Evolutionary conservation across 257 asterid genomes (phyloP), one percentile per base, ranked within the genome.

Genomic region (Gynochthodes officinalis): DNA sequence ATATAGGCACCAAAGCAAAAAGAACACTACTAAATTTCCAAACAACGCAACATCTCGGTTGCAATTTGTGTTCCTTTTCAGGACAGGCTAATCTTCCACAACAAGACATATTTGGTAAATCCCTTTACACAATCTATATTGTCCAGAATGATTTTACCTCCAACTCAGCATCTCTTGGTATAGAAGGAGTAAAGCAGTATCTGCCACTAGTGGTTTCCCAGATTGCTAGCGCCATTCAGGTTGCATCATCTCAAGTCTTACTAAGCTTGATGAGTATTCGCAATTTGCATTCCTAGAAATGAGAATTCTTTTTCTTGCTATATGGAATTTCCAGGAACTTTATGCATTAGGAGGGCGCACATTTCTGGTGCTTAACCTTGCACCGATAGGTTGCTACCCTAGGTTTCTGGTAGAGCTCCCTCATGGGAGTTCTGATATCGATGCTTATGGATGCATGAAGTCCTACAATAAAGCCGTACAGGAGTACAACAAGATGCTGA

Each of bases 351-450:
- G 94, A 32, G 92, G 92, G 10, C 77, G 89, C 21, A 82, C 91
- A 8, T 80, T 89, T 70, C 70, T 86, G 74, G 91, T 89, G 15
- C 76, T 84, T 30, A 87, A 86, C 69, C 72, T 86, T 10, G 86
- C 82, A 19, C 93, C 96, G 8, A 30, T 89, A 12, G 91, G 96
- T 18, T 89, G 92, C 32, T 84, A 85, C 67, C 87, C 89, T 1
- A 78, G 87, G 19, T 80, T 64, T 75, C 64, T 87, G 42, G 73
- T 75, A 57, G 80, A 80, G 76, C 77, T 86, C 66, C 86, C 91
- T 52, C 95, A 88, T 57, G 73, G 70, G 14, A 27, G 35, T 61
- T 87, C 88, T 16, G 96, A 89, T 54, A 25, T 85, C 0, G 93
- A 89, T 70, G 66, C 73, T 35, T 68, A 70, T 30, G 93, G 93